Evolutionary conservation across 768 basidiomycete species (phyloP), one percentile per base, ranked within the genome.

Genomic region (Coprinopsis strossmayeri): DNA sequence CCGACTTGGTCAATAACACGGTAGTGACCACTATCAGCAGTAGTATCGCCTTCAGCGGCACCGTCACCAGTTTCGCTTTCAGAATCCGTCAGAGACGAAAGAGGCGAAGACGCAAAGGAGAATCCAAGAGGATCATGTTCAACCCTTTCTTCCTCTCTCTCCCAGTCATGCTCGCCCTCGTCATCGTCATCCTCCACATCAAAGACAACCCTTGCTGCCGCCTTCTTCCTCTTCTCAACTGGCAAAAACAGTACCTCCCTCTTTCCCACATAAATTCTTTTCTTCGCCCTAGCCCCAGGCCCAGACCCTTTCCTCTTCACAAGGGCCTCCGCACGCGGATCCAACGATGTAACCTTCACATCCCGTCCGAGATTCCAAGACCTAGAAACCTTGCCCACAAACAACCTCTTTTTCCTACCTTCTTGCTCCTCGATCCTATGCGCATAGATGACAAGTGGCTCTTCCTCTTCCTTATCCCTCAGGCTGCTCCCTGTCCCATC

Each of bases 31-130:
- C 15, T 32, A 32, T n/a, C n/a, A n/a, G n/a, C n/a, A n/a, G n/a
- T n/a, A 32, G 15, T 7, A 32, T 32, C 30, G 30, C 7, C 30
- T 32, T 7, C n/a, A n/a, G n/a, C n/a, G n/a, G n/a, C n/a, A n/a
- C n/a, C n/a, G 15, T 32, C 7, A 32, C 30, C 9, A 32, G 30
- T 32, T 32, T 32, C 30, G 30, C 30, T 32, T 32, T 70, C 60
- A 2, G 45, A 54, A 10, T 78, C 75, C 4, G 63, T 54, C 64
- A 72, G 74, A 73, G 30, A 0, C 3, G 37, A 47, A 27, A 34
- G 32, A 40, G 30, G 34, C n/a, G 43, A 28, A 21, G 18, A 2
- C 17, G 28, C 26, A 50, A 27, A 35, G 12, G 17, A 15, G 41
- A 9, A 23, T 3, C 28, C 23, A 15, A 5, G 5, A 44, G n/a